Base-by-base conservation (phyloP, 208 protist genomes). In the Crithidia brevicula region DNA sequence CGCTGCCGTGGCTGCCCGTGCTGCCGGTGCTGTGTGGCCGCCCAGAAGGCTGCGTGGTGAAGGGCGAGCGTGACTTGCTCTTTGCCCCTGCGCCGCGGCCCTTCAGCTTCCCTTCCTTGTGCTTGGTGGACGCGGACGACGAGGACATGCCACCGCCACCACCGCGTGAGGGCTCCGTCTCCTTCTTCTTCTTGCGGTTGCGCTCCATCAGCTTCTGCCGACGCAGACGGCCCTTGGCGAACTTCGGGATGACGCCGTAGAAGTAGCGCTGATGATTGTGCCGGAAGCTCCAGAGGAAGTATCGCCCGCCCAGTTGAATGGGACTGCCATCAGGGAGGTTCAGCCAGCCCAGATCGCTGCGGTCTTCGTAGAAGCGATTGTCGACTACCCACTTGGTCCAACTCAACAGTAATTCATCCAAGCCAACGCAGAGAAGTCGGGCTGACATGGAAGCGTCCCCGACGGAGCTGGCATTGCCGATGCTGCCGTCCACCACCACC, bases 211-310 rank as follows among this genome's bases (percentile, higher is more conserved):
- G 31, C 43, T 72, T 72, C 59, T 77, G 72, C 20, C 79, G 47
- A 5, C 79, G 64, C 38, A 80, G 58, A 4, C 74, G 73, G 23
- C 82, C 77, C 56, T 85, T 84, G 11, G 74, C 72, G 54, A 90
- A 90, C 31, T 83, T 81, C n/a, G 85, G 85, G 20, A 90, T 85
- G 47, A 83, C 74, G 22, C 85, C 85, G 65, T 82, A 83, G 66
- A 87, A 90, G 54, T 83, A 87, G 1, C 74, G 79, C 63, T 87
- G 62, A 23, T 67, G 45, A 40, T 87, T 82, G 67, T 84, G 81
- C 0, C 75, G 56, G 47, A 81, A 79, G 71, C 81, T 78, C 85
- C 85, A 90, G 22, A 90, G 75, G 33, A 72, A 80, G 77, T 87
- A 90, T 18, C 83, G 80, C 1, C 80, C 83, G 1, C 70, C 74